A percentile compares a stretch with the other conserved stretches of the same genome.
Conservation (phyloP, 305 asterid genomes). For the Fraxinus ornus region DNA sequence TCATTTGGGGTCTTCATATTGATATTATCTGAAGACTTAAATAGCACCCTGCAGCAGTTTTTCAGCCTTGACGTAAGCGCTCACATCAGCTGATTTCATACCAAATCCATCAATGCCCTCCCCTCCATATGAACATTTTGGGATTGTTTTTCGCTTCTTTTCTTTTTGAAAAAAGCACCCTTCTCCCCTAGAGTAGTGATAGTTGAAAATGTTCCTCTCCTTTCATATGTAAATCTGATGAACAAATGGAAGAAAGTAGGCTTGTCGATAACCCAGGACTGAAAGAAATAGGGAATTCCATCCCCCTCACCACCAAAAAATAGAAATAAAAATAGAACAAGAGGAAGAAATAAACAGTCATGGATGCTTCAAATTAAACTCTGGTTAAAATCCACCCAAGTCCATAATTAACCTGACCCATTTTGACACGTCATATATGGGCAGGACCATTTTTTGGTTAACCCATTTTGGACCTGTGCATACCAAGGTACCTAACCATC, state of each 20-base stretch:
- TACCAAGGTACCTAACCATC: neutral
- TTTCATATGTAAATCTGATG: neutral
- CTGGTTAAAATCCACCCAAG: neutral
- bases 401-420: neutral
- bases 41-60: neutral
- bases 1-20: neutral
- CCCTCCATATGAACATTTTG: neutral
- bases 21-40: neutral
- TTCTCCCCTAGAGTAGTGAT: neutral
- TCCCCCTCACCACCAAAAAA: neutral
- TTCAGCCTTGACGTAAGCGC: neutral
- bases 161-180: neutral
- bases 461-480: neutral
- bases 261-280: neutral
- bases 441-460: neutral
- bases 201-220: neutral
- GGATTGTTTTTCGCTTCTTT: neutral
- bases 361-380: neutral
- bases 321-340: neutral
- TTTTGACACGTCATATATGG: neutral
- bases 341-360: neutral
- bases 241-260: neutral
- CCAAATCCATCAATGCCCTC: neutral
- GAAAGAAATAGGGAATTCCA: neutral
- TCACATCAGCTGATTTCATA: neutral